Conservation (phyloP, 169 alveolate species). For the Cryptosporidium sp. region DNA sequence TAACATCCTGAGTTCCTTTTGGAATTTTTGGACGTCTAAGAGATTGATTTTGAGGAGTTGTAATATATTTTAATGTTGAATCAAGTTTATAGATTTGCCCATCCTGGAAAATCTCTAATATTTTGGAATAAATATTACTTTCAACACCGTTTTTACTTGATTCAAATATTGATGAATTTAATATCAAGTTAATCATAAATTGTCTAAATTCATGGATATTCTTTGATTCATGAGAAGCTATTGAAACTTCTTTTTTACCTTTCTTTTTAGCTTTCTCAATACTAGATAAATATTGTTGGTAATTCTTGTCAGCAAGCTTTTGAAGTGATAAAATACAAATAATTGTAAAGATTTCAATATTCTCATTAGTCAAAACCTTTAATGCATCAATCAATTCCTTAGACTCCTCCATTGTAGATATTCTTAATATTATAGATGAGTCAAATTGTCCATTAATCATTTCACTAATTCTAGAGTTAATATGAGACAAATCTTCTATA, state of each 20-base stretch:
- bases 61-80: constrained; percentile 1
- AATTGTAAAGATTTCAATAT: constrained; percentile 20
- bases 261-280: constrained; percentile 50
- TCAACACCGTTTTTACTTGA: neutral
- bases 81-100: neutral
- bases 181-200: neutral
- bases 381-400: neutral
- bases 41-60: constrained; percentile 78
- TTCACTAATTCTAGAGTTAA: constrained; percentile 3
- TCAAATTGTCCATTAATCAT: neutral
- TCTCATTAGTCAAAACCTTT: constrained; percentile 4
- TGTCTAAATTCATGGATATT: constrained; percentile 48
- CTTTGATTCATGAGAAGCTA: constrained; percentile 51
- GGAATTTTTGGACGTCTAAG: constrained; percentile 90
- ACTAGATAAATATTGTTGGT: constrained; percentile 8
- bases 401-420: neutral
- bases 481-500: neutral
- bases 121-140: neutral
- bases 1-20: constrained; percentile 95
- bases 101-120: neutral
- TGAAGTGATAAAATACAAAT: constrained; percentile 25
- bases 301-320: constrained; percentile 29
- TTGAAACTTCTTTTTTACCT: constrained; percentile 4
- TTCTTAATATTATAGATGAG: neutral
- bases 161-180: neutral